These are phyloP conservation scores for Trifolium fragiferum DNA, from an alignment of 306 rosid species.

Conservation along the genomic window DNA sequence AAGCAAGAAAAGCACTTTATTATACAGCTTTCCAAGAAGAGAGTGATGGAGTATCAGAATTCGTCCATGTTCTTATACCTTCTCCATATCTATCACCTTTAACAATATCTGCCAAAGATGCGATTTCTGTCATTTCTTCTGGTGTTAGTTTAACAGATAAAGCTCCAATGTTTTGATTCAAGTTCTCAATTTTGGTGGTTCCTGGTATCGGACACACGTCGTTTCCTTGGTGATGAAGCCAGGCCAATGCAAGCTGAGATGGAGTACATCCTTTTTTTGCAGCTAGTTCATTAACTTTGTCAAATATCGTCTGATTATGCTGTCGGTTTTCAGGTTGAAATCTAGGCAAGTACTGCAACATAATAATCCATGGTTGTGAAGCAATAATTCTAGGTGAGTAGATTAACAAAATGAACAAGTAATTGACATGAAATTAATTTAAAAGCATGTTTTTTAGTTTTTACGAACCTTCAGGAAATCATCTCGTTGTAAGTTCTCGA, in stretches of 20 bases:
- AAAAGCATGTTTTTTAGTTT: neutral
- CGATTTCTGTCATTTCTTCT: too few relatives aligned
- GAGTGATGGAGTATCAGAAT: slow-evolving; percentile 64
- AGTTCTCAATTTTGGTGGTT: too few relatives aligned
- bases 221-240: too few relatives aligned
- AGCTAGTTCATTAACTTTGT: too few relatives aligned
- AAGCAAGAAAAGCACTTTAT: neutral
- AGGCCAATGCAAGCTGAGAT: too few relatives aligned
- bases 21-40: slow-evolving; percentile 55
- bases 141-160: too few relatives aligned
- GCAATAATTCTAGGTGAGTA: neutral
- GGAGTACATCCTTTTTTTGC: too few relatives aligned
- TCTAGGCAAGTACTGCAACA: too few relatives aligned
- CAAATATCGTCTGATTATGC: too few relatives aligned
- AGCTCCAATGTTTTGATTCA: too few relatives aligned
- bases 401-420: neutral
- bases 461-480: slow-evolving; percentile 64
- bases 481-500: slow-evolving; percentile 38
- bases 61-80: slow-evolving; percentile 42
- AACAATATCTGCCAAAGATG: slow-evolving; percentile 53
- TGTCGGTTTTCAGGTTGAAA: too few relatives aligned
- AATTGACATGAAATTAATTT: neutral
- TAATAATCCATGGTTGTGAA: neutral
- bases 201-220: too few relatives aligned
- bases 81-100: slow-evolving; percentile 49